phyloP scores from a whole-genome alignment of 176 grass and related monocot genomes.

The Otatea glauca region DNA sequence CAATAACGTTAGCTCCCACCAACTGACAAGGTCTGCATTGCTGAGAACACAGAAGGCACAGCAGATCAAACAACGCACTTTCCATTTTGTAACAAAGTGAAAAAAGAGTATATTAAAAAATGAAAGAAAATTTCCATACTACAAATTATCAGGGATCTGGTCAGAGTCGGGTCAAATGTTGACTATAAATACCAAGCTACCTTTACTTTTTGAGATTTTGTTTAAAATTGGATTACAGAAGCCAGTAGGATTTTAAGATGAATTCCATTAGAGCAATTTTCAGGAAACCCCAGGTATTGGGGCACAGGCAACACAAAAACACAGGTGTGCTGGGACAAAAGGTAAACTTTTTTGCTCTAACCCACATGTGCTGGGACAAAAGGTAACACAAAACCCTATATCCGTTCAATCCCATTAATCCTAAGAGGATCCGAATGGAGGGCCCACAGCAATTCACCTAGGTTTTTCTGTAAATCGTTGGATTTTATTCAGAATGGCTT shows the following conservation, averaged over 20 bases:
- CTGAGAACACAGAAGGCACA: conserved; percentile 55
- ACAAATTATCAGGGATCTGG: conserved; percentile 15
- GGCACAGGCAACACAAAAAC: too few species aligned
- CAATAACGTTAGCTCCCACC: conserved; percentile 84
- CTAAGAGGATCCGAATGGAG: too few species aligned
- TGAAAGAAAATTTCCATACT: background rate
- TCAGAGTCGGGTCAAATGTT: background rate
- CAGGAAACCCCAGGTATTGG: too few species aligned
- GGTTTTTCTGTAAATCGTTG: too few species aligned
- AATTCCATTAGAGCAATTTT: background rate
- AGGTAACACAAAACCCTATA: too few species aligned
- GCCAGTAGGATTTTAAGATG: background rate
- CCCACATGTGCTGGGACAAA: too few species aligned
- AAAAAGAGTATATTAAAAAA: background rate
- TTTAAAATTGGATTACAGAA: conserved; percentile 12
- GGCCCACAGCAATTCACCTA: too few species aligned
- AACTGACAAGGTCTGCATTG: conserved; percentile 74
- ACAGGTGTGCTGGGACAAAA: too few species aligned
- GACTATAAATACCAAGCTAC: background rate
- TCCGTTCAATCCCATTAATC: too few species aligned
- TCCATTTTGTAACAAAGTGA: conserved; percentile 12
- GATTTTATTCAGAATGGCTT: too few species aligned
- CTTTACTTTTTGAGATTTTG: background rate
- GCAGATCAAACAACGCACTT: conserved; percentile 29
- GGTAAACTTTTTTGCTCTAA: too few species aligned